Percentiles rank a stretch among this genome's conserved stretches.
These are phyloP conservation scores for Ganoderma resinaceum DNA, from an alignment of 1,284 basidiomycete species.

Conservation along the genomic window DNA sequence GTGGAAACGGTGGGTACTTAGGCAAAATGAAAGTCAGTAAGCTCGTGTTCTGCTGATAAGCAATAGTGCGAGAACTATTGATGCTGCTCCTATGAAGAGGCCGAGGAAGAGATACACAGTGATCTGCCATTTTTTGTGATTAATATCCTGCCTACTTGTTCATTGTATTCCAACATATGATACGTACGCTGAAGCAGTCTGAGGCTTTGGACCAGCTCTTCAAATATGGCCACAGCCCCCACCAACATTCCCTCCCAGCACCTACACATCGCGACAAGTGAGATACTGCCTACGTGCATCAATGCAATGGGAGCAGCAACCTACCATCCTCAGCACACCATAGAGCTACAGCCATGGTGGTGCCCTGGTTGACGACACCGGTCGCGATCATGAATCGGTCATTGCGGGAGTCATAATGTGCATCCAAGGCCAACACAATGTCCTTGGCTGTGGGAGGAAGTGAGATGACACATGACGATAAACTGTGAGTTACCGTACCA, in stretches of 20 bases:
- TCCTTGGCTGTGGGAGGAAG: background rate
- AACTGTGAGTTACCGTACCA: background rate
- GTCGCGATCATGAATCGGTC: background rate
- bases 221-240: no score
- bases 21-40: no score
- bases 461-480: background rate
- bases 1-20: no score
- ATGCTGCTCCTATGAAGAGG: background rate
- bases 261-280: no score
- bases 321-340: background rate
- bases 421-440: background rate
- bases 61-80: background rate
- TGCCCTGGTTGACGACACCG: background rate
- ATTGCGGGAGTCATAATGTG: background rate
- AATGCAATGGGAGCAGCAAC: no score
- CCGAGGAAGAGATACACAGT: background rate
- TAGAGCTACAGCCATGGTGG: background rate
- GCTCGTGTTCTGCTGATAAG: background rate
- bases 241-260: no score
- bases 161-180: background rate
- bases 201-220: background rate
- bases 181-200: background rate
- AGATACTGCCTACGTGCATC: no score
- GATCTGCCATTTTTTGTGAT: no score
- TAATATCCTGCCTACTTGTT: no score